Percentiles rank a stretch among this genome's conserved stretches.
Evolutionary conservation across 169 alveolate genomes (phyloP).

Genomic region (Cryptosporidium parvum): DNA sequence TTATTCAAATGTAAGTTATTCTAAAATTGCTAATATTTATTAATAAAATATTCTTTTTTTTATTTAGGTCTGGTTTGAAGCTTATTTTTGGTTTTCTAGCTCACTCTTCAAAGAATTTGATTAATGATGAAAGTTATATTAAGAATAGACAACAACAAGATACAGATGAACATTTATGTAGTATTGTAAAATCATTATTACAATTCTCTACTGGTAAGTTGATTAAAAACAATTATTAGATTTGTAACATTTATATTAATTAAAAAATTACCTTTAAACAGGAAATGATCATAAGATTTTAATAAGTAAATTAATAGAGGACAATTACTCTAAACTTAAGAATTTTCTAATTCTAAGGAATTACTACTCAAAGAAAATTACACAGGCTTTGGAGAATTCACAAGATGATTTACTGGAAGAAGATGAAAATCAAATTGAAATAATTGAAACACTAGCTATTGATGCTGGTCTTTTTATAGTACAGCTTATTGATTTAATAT

Average conservation of each 20-base stretch:
- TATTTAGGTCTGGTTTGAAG: slow-evolving; percentile 43
- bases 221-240: not conserved
- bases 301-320: slow-evolving; percentile 12
- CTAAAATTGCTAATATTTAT: not conserved
- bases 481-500: slow-evolving; percentile 48
- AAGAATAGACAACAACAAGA: slow-evolving; percentile 61
- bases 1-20: slow-evolving; percentile 59
- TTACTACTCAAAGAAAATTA: slow-evolving; percentile 22
- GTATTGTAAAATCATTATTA: slow-evolving; percentile 48
- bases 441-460: slow-evolving; percentile 22
- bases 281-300: slow-evolving; percentile 30
- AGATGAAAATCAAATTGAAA: slow-evolving; percentile 18
- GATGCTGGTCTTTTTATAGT: slow-evolving; percentile 68
- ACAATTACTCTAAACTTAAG: slow-evolving; percentile 9
- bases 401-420: slow-evolving; percentile 7
- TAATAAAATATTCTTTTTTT: not conserved
- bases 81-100: slow-evolving; percentile 36
- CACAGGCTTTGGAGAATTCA: slow-evolving; percentile 3
- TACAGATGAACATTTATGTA: slow-evolving; percentile 63
- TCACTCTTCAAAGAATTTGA: slow-evolving; percentile 18
- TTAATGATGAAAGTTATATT: slow-evolving; percentile 4
- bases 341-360: slow-evolving; percentile 14
- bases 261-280: not conserved
- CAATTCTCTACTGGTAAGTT: slow-evolving; percentile 64
- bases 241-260: not conserved